A percentile compares a stretch with the other conserved stretches of the same genome.
Evolutionary conservation across 441 rosid species (phyloP).

Genomic region (Syzygium malaccense): DNA sequence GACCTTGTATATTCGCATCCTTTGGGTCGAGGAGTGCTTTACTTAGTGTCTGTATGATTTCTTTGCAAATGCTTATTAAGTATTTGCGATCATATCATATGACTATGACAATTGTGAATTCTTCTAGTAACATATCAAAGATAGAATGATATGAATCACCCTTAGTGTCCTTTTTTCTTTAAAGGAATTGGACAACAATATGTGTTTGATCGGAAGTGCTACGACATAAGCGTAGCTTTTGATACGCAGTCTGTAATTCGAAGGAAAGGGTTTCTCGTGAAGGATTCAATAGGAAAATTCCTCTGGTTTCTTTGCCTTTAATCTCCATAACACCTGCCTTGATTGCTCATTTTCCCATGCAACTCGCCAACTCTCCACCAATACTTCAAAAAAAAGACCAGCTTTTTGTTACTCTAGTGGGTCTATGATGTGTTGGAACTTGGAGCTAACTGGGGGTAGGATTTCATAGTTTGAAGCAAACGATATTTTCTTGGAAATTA

Average conservation of each 20-base stretch:
- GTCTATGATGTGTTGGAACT: background rate
- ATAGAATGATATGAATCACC: background rate
- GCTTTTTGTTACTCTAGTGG: background rate
- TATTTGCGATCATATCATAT: background rate
- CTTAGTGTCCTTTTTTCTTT: background rate
- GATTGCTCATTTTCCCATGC: conserved; percentile 4
- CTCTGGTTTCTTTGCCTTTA: background rate
- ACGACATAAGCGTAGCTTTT: background rate
- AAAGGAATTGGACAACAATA: background rate
- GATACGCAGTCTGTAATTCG: background rate
- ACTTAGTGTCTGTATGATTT: background rate
- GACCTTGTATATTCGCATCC: background rate
- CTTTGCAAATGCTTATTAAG: background rate
- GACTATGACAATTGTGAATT: background rate
- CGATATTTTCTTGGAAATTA: background rate
- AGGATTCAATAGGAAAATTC: background rate
- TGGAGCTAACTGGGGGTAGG: background rate
- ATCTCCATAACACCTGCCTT: background rate
- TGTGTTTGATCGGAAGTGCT: background rate
- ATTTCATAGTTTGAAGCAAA: background rate
- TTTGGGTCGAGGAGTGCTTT: background rate
- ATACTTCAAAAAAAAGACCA: background rate
- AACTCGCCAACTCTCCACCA: background rate
- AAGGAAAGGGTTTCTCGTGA: background rate
- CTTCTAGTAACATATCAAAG: background rate